Conservation (phyloP, 2,329 filamentous ascomycete species). For the Geoglossum cookeanum region DNA sequence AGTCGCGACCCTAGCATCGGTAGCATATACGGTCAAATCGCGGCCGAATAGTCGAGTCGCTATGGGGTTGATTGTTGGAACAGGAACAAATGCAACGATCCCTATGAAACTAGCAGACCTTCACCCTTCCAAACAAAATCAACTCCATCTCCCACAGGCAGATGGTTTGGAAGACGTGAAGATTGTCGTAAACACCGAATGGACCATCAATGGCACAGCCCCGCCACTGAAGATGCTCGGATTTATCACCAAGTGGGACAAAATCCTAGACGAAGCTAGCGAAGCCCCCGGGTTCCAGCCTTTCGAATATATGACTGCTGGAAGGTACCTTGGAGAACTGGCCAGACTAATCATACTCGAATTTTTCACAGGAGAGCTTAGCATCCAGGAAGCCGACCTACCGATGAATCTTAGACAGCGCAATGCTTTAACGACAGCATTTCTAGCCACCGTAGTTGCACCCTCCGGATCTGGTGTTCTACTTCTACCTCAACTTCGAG, state of each 20-base stretch:
- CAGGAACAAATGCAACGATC: conserved; percentile 65
- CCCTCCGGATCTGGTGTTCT: conserved; percentile 28
- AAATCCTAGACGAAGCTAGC: conserved; percentile 42
- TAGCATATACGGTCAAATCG: conserved; percentile 51
- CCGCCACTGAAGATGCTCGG: conserved; percentile 41
- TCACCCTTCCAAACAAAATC: conserved; percentile 37
- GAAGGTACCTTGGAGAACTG: conserved; percentile 59
- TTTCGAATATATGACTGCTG: conserved; percentile 69
- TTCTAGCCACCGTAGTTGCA: conserved; percentile 50
- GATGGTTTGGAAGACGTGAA: conserved; percentile 32
- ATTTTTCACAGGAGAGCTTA: conserved; percentile 26
- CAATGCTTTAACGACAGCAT: conserved; percentile 51
- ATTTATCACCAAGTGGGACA: conserved; percentile 54
- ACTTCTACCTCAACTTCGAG: conserved; percentile 26
- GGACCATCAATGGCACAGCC: conserved; percentile 62
- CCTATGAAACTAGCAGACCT: conserved; percentile 45
- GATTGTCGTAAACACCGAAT: conserved; percentile 67
- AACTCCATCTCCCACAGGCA: conserved; percentile 22
- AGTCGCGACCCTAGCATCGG: conserved; percentile 59
- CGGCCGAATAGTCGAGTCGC: conserved; percentile 42
- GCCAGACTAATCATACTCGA: conserved; percentile 51
- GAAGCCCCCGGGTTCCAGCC: conserved; percentile 61
- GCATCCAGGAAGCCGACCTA: conserved; percentile 18
- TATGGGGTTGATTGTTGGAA: conserved; percentile 69
- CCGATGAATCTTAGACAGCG: conserved; percentile 35